Conservation (phyloP, 2,329 filamentous ascomycete genomes). For the Alternaria sp. region DNA sequence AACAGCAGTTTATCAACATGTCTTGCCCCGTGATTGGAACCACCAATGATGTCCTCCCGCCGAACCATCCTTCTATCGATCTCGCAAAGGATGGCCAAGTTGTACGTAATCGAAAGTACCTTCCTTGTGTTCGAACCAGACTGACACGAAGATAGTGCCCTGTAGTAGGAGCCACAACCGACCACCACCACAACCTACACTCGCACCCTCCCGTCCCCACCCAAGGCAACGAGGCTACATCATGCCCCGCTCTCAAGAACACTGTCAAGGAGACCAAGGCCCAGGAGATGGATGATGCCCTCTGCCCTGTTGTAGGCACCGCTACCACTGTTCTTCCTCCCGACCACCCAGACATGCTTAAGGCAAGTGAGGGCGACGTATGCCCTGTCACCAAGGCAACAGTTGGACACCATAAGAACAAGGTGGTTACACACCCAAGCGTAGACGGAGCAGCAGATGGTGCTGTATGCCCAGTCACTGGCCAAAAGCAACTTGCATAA, state of each 20-base stretch:
- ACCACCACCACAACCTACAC: conserved; percentile 56
- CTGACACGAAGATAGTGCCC: conserved; percentile 48
- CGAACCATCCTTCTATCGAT: conserved; percentile 54
- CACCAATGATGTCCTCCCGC: conserved; percentile 55
- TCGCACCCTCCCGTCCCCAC: conserved; percentile 52
- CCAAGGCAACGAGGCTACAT: conserved; percentile 42
- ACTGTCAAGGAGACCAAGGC: conserved; percentile 48
- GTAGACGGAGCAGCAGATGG: conserved; percentile 51
- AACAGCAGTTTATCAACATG: conserved; percentile 21
- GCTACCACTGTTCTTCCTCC: conserved; percentile 55
- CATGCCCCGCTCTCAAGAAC: conserved; percentile 55
- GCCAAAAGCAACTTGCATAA: conserved; percentile 38
- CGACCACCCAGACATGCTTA: conserved; percentile 52
- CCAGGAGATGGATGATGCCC: conserved; percentile 53
- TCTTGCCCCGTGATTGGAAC: conserved; percentile 53
- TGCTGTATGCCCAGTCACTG: conserved; percentile 55
- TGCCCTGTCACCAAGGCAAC: conserved; percentile 58
- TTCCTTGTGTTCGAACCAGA: neutral
- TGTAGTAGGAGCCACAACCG: conserved; percentile 56
- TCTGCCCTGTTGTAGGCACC: conserved; percentile 57
- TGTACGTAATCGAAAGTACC: conserved; percentile 14
- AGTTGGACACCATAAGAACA: conserved; percentile 55
- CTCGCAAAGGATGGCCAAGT: conserved; percentile 51
- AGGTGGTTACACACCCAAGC: conserved; percentile 53
- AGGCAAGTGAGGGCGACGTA: conserved; percentile 50